phyloP scores from a whole-genome alignment of 345 rosid species.

The Ricinus communis region DNA sequence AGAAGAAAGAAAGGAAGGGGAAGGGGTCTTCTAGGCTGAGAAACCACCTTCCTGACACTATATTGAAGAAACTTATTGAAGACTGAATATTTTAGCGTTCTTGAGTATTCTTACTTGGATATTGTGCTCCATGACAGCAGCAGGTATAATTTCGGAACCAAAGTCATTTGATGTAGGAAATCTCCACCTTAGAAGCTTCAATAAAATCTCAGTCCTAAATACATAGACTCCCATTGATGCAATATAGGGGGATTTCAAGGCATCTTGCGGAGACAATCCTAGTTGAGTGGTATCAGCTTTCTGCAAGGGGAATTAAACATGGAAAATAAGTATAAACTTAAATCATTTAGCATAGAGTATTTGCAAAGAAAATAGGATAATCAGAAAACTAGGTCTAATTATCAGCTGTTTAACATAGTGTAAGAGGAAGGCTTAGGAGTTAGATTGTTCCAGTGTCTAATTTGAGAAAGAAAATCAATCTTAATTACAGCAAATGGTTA shows the following conservation, averaged over 20 bases:
- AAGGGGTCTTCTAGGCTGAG: no score
- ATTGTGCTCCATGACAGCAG: conserved; percentile 74
- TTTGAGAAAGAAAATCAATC: neutral
- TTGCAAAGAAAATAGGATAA: neutral
- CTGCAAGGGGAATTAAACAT: conserved; percentile 43
- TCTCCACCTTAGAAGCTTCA: conserved; percentile 68
- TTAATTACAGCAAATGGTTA: neutral
- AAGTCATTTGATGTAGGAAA: conserved; percentile 88
- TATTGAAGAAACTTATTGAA: conserved; percentile 5
- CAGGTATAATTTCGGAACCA: conserved; percentile 93
- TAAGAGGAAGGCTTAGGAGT: neutral
- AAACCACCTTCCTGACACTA: neutral
- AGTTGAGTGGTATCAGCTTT: conserved; percentile 61
- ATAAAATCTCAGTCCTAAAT: conserved; percentile 68
- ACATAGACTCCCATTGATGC: conserved; percentile 97
- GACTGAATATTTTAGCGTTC: neutral
- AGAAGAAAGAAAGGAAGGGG: neutral
- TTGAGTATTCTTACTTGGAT: conserved; percentile 56
- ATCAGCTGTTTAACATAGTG: neutral
- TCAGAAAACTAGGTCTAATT: neutral
- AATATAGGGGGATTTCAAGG: conserved; percentile 58
- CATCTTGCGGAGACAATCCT: conserved; percentile 70
- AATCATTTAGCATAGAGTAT: neutral
- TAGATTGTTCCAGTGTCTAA: neutral
- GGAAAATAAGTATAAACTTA: neutral